phyloP scores from a whole-genome alignment of 1,284 basidiomycete genomes.

The Tilletia walkeri region DNA sequence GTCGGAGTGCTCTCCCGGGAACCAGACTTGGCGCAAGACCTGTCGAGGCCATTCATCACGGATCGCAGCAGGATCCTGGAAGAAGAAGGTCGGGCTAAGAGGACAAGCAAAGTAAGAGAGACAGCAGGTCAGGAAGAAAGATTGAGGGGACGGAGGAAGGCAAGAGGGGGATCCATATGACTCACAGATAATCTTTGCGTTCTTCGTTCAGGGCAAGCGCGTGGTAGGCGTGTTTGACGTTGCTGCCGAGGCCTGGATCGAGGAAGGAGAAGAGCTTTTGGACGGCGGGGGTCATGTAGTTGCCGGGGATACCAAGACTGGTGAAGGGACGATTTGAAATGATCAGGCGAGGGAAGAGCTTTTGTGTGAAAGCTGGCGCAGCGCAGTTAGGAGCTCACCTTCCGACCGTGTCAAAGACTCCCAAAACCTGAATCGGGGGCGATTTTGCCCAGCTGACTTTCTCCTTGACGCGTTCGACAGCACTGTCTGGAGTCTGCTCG shows the following conservation, averaged over 20 bases:
- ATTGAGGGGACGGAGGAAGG: neutral
- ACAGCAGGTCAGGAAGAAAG: neutral
- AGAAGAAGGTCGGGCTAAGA: constrained; percentile 38
- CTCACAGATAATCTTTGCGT: constrained; percentile 40
- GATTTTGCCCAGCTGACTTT: constrained; percentile 22
- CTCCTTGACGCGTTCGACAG: constrained; percentile 23
- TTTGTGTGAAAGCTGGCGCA: neutral
- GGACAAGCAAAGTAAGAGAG: too few relatives aligned
- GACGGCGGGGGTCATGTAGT: constrained; percentile 33
- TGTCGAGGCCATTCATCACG: constrained; percentile 16
- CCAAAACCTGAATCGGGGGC: constrained; percentile 38
- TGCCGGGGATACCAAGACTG: constrained; percentile 35
- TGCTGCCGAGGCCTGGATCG: constrained; percentile 45
- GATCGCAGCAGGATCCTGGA: constrained; percentile 24
- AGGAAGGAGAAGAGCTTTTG: constrained; percentile 43
- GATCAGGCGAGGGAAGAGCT: neutral
- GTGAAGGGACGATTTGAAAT: neutral
- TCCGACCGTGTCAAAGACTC: constrained; percentile 41
- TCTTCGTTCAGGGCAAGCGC: constrained; percentile 48
- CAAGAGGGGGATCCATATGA: neutral
- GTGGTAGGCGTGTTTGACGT: constrained; percentile 48
- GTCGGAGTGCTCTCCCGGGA: constrained; percentile 17
- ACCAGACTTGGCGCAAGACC: constrained; percentile 21
- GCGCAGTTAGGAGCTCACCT: neutral
- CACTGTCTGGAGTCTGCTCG: constrained; percentile 38